Conservation (phyloP, 73 alveolate species). For the Stentor roeselii region DNA sequence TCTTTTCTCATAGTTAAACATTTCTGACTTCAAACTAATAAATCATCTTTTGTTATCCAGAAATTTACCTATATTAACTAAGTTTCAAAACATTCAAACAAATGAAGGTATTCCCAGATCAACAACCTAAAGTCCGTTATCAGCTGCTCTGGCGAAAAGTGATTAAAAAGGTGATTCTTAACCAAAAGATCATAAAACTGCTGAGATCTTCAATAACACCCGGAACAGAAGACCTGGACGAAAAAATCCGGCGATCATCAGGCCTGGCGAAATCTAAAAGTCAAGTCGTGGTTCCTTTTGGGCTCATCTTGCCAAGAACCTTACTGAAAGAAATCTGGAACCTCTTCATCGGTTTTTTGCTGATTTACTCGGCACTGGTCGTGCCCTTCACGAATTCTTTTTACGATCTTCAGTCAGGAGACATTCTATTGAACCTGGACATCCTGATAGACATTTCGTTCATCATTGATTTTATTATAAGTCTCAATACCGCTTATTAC, state of each 20-base stretch:
- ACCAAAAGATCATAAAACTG: not conserved
- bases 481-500: conserved; percentile 71
- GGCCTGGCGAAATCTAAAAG: too few relatives aligned
- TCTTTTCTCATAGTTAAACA: too few relatives aligned
- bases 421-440: conserved; percentile 31
- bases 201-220: too few relatives aligned
- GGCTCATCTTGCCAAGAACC: not conserved
- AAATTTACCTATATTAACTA: too few relatives aligned
- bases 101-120: not conserved
- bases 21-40: too few relatives aligned
- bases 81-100: too few relatives aligned
- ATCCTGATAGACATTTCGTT: conserved; percentile 53
- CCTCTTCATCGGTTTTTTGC: not conserved
- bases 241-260: not conserved
- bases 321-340: not conserved
- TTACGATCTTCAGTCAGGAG: not conserved
- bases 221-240: not conserved
- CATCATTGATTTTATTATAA: conserved; percentile 58
- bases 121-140: not conserved
- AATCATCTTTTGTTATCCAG: too few relatives aligned
- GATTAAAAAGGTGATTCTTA: not conserved
- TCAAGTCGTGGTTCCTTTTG: not conserved
- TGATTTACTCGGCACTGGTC: not conserved
- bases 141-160: not conserved
- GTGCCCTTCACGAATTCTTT: conserved; percentile 7